Base-by-base conservation (phyloP, 306 rosid genomes). In the Leucaena leucocephala region DNA sequence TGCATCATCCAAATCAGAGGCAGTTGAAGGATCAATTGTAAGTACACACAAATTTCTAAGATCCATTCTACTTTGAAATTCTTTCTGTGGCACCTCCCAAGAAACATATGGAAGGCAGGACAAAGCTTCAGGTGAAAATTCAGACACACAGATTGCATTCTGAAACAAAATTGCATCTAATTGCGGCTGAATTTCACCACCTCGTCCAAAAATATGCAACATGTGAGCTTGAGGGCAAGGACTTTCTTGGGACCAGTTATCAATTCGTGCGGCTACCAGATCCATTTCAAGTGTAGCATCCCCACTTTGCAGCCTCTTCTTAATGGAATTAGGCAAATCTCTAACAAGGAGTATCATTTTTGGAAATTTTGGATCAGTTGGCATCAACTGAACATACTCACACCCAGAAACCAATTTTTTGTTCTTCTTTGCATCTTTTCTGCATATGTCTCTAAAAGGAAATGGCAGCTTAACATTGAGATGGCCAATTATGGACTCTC, bases 1-100 rank as follows among this genome's bases (percentile, higher is more conserved):
- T 61, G 98, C 98, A 87, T 95, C 98, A 79, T 95, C 98, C 79
- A 95, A 87, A 78, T 92, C 98, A 44, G 89, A 87, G 62, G 97
- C 94, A 78, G 94, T 76, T 34, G 91, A 84, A 81, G 98, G 98
- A 84, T 95, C 98, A 71, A 95, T 88, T 40, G 98, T 88, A 82
- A 92, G 90, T 78, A 86, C 68, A 69, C 98, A 95, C 84, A 90
- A 74, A 76, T 90, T 87, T 68, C 98, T 87, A 46, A 92, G 90
- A 81, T 95, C 98, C 79, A 62, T 77, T 89, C 98, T 91, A 57
- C 76, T 76, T 54, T 80, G 72, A 40, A 88, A 52, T 83, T 92
- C 98, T 77, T 80, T 84, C 22, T 3, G 82, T 2, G 98, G 97
- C 39, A 95, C 82, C 82, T 91, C 90, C 98, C 98, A 95, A 58